phyloP scores from a whole-genome alignment of 805 yeast genomes.

The Yarrowia alimentaria region DNA sequence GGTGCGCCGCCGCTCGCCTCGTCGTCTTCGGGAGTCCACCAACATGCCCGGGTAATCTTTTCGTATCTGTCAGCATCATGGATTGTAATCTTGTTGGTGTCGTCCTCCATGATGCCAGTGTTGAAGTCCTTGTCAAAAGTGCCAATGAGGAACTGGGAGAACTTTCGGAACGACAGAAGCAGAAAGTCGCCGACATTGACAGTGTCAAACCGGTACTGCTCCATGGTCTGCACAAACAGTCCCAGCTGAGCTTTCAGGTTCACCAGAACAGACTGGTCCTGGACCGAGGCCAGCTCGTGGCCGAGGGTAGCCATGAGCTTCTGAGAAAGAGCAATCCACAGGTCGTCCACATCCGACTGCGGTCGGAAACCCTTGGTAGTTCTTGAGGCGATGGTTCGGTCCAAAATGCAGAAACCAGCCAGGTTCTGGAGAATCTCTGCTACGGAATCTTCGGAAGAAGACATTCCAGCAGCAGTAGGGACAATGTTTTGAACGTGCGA shows the following conservation, averaged over 20 bases:
- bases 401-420: conserved; percentile 74
- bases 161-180: conserved; percentile 56
- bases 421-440: conserved; percentile 45
- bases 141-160: conserved; percentile 53
- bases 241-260: conserved; percentile 66
- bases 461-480: conserved; percentile 58
- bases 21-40: conserved; percentile 59
- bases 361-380: conserved; percentile 62
- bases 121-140: conserved; percentile 62
- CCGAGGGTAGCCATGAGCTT: conserved; percentile 33
- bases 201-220: conserved; percentile 62
- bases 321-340: conserved; percentile 67
- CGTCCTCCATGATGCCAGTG: conserved; percentile 68
- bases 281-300: conserved; percentile 32
- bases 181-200: conserved; percentile 61
- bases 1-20: conserved; percentile 31
- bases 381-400: conserved; percentile 56
- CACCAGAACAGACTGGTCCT: conserved; percentile 39
- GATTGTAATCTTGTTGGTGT: conserved; percentile 81
- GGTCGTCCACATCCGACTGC: conserved; percentile 61
- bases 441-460: conserved; percentile 29
- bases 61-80: conserved; percentile 59
- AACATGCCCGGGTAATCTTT: conserved; percentile 60
- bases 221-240: conserved; percentile 70
- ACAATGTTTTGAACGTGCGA: conserved; percentile 68